Evolutionary conservation across 371 early-diverging fungal species (phyloP).

Genomic region (Rhizomucor pusillus): DNA sequence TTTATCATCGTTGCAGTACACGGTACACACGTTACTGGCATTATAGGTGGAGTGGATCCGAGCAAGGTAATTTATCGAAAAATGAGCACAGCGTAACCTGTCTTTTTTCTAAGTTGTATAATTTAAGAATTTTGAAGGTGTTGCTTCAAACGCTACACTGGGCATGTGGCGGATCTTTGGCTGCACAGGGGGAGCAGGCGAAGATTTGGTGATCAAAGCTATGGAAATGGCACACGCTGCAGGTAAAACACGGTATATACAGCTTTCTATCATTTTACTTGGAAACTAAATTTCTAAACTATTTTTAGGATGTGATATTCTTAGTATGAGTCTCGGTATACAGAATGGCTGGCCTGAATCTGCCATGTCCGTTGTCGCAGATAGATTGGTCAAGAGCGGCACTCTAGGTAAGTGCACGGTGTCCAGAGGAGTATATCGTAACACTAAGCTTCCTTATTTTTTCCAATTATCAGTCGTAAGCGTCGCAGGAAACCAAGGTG

Average conservation of each 20-base stretch:
- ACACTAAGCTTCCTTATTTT: conserved; percentile 1
- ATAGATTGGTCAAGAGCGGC: conserved; percentile 21
- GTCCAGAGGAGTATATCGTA: neutral
- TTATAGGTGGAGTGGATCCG: conserved; percentile 50
- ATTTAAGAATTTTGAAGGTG: conserved; percentile 36
- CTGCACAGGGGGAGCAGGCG: conserved; percentile 52
- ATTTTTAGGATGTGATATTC: conserved; percentile 23
- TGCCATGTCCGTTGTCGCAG: conserved; percentile 36
- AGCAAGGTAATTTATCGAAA: conserved; percentile 17
- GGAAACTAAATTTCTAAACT: neutral
- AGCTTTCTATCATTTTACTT: conserved; percentile 3
- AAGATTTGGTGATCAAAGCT: conserved; percentile 57
- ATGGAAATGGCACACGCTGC: conserved; percentile 47
- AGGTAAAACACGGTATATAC: conserved; percentile 32
- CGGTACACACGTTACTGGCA: conserved; percentile 64
- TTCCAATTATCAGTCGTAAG: conserved; percentile 35
- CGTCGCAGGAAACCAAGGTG: conserved; percentile 61
- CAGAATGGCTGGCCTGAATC: conserved; percentile 36
- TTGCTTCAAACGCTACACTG: conserved; percentile 55
- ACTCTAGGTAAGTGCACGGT: conserved; percentile 18
- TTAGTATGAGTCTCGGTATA: conserved; percentile 22
- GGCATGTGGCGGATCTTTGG: conserved; percentile 61
- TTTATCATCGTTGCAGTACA: conserved; percentile 18
- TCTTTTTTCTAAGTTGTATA: neutral
- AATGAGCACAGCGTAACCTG: neutral